Conservation (phyloP, 805 yeast genomes). For the Saccharomyces kudriavzevii region DNA sequence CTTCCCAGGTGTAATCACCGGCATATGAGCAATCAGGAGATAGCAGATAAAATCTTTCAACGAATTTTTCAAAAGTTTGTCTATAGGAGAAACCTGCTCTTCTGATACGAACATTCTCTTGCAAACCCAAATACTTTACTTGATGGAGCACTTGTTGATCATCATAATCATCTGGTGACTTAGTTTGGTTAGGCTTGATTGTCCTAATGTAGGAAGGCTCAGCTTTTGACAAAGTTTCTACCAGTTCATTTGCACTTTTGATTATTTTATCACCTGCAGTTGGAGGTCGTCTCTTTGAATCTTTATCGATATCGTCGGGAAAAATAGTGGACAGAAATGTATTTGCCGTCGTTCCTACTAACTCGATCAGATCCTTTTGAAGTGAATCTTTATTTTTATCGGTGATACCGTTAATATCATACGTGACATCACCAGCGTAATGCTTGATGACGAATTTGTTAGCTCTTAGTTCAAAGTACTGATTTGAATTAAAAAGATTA, state of each 20-base stretch:
- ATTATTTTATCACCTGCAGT: constrained; percentile 95
- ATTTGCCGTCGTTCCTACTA: constrained; percentile 65
- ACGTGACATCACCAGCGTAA: constrained; percentile 97
- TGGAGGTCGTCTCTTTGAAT: constrained; percentile 77
- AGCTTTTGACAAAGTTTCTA: constrained; percentile 81
- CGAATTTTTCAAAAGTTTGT: constrained; percentile 92
- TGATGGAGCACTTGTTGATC: constrained; percentile 87
- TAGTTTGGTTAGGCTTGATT: constrained; percentile 91
- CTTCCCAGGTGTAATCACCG: constrained; percentile 61
- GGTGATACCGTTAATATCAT: constrained; percentile 83
- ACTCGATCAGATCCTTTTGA: constrained; percentile 77
- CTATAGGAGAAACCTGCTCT: constrained; percentile 98
- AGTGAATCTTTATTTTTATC: constrained; percentile 94
- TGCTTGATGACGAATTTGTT: constrained; percentile 86
- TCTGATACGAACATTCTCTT: constrained; percentile 93
- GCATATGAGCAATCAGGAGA: constrained; percentile 92
- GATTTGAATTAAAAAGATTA: constrained; percentile 71
- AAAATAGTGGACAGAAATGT: constrained; percentile 50
- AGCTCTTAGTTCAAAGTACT: constrained; percentile 83
- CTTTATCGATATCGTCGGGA: constrained; percentile 59
- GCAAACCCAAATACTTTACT: constrained; percentile 88
- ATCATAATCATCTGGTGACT: constrained; percentile 84
- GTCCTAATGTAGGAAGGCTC: constrained; percentile 95
- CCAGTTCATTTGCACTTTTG: constrained; percentile 80
- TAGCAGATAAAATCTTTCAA: constrained; percentile 82